A percentile compares a stretch with the other conserved stretches of the same genome.
phyloP scores from a whole-genome alignment of 2,329 filamentous ascomycete genomes.

The Botryosphaeria dothidea region DNA sequence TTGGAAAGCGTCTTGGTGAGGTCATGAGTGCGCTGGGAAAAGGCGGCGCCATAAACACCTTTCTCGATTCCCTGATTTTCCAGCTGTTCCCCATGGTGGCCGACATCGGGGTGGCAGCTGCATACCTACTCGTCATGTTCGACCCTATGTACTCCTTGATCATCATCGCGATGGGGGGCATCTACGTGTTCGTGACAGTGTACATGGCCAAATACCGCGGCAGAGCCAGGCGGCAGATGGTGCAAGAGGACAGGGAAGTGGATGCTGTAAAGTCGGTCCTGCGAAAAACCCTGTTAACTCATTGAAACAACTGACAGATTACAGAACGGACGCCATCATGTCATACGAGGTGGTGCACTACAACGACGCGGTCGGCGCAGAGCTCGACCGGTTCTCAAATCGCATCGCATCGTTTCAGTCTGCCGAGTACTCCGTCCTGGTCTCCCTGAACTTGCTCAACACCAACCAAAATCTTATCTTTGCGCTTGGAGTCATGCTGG shows the following conservation, averaged over 20 bases:
- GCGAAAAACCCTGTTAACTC: neutral
- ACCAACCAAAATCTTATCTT: constrained; percentile 24
- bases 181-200: constrained; percentile 53
- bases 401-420: constrained; percentile 22
- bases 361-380: constrained; percentile 21
- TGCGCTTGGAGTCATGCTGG: constrained; percentile 21
- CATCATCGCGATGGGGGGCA: constrained; percentile 56
- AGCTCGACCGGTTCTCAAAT: constrained; percentile 17
- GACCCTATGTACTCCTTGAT: constrained; percentile 63
- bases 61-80: constrained; percentile 61
- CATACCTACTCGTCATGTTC: constrained; percentile 61
- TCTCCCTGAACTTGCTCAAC: constrained; percentile 25
- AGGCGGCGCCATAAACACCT: constrained; percentile 51
- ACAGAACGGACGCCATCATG: constrained; percentile 49
- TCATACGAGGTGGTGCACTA: constrained; percentile 44
- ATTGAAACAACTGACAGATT: neutral
- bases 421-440: constrained; percentile 23
- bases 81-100: constrained; percentile 61
- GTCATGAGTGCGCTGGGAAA: constrained; percentile 53
- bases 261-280: constrained; percentile 46
- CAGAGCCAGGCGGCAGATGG: constrained; percentile 48
- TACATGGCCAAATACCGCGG: constrained; percentile 52
- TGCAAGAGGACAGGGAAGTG: constrained; percentile 48
- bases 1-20: constrained; percentile 54
- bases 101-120: constrained; percentile 60